Percentiles rank a stretch among this genome's conserved stretches.
Conservation (phyloP, 2,329 filamentous ascomycete genomes). For the Verticillium dahliae region DNA sequence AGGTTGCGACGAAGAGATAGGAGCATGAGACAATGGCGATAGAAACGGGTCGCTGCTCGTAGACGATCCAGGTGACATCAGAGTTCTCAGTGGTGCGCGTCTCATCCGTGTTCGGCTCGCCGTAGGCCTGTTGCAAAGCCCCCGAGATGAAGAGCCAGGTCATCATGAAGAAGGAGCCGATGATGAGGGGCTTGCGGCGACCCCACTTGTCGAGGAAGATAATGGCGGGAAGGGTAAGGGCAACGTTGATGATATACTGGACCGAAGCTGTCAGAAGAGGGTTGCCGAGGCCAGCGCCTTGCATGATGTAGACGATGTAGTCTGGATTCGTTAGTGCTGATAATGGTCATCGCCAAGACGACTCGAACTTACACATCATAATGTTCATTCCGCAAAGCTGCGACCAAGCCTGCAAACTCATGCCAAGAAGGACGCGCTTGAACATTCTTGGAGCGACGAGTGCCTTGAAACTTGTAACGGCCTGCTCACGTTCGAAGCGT, state of each 20-base stretch:
- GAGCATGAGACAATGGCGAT: constrained; percentile 61
- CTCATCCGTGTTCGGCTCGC: constrained; percentile 36
- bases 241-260: constrained; percentile 59
- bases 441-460: constrained; percentile 44
- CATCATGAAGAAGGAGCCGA: constrained; percentile 52
- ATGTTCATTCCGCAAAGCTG: constrained; percentile 56
- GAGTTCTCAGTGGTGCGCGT: constrained; percentile 30
- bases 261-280: constrained; percentile 54
- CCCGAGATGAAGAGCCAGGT: constrained; percentile 57
- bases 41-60: constrained; percentile 43
- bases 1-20: constrained; percentile 54
- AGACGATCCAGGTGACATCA: constrained; percentile 52
- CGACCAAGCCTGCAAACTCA: constrained; percentile 53
- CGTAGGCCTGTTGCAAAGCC: constrained; percentile 54
- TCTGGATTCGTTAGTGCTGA: constrained; percentile 17
- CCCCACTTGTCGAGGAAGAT: constrained; percentile 53
- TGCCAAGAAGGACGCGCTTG: constrained; percentile 50
- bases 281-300: constrained; percentile 47
- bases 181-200: constrained; percentile 48
- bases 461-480: constrained; percentile 39
- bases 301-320: constrained; percentile 56
- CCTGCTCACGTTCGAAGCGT: constrained; percentile 45
- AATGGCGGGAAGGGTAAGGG: constrained; percentile 53
- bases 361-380: constrained; percentile 36
- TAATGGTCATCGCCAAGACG: fast-evolving